Evolutionary conservation across 495 filamentous ascomycete species (phyloP), one percentile per base, ranked within the genome.

Genomic region (Xylaria acuta): DNA sequence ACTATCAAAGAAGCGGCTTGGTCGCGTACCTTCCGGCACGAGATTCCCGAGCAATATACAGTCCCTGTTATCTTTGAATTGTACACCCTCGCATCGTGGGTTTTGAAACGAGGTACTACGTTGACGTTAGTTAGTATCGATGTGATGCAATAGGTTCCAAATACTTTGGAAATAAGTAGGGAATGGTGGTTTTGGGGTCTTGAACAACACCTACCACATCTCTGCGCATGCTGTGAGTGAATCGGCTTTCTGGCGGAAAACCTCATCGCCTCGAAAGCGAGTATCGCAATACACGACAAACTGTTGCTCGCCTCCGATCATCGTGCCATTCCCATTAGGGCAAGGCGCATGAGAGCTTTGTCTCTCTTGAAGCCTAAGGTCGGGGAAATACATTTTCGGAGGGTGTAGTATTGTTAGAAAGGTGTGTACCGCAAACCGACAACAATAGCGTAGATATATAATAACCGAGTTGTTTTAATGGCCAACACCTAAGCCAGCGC

Each of bases 241-340:
- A 65, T 73, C 77, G 2, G 74, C 76, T 41, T 79, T 76, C 2
- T 71, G 30, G 12, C 54, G 71, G 54, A 76, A 53, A 22, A 82
- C 27, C 16, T 76, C 70, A 32, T 76, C 72, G 20, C 77, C 78
- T 12, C 70, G 73, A 16, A 81, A 41, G 30, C 74, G 67, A 11
- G 78, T 72, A 38, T 78, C 75, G 74, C 81, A 83, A 20, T 79
- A 70, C n/a, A 82, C 67, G 25, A 74, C 79, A 70, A 82, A 82
- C 51, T 77, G n/a, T 25, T 81, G 77, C 25, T 60, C 32, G 43
- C 63, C 71, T 49, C 81, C 81, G 8, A 82, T 72, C 47, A 66
- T 75, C 3, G 79, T 79, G 45, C 80, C 80, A 49, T 83, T 80
- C 30, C 75, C 75, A 16, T 59, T 49, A 16, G 81, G 80, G 43